These are phyloP conservation scores for Tetracladium setigerum DNA, from an alignment of 495 filamentous ascomycete species.

Conservation along the genomic window DNA sequence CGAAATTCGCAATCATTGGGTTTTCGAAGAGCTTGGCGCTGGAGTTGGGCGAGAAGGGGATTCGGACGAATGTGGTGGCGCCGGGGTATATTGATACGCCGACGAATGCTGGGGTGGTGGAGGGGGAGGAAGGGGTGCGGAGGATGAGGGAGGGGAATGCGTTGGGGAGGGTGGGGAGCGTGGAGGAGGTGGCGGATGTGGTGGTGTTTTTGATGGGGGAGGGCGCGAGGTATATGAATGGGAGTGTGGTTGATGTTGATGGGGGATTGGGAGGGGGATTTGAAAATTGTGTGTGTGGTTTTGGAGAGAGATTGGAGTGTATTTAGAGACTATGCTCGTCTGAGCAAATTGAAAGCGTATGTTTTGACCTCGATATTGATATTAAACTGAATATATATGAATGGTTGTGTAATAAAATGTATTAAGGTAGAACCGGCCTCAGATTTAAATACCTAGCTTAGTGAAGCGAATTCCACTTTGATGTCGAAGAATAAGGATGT, in stretches of 20 bases:
- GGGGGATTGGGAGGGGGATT: conserved; percentile 14
- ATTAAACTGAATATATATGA: too few relatives aligned
- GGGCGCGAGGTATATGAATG: conserved; percentile 43
- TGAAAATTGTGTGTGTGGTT: neutral
- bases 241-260: conserved; percentile 45
- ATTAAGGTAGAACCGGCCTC: too few relatives aligned
- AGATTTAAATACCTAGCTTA: too few relatives aligned
- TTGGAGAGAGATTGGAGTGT: too few relatives aligned
- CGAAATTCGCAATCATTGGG: conserved; percentile 45
- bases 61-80: conserved; percentile 46
- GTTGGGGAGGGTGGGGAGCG: conserved; percentile 41
- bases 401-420: too few relatives aligned
- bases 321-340: too few relatives aligned
- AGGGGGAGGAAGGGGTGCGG: conserved; percentile 28
- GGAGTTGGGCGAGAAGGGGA: conserved; percentile 43
- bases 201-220: conserved; percentile 46
- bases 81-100: conserved; percentile 36
- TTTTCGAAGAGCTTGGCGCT: conserved; percentile 49
- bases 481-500: too few relatives aligned
- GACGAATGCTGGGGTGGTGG: conserved; percentile 20
- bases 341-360: too few relatives aligned
- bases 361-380: too few relatives aligned
- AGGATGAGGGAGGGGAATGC: conserved; percentile 33
- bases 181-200: conserved; percentile 46
- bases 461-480: too few relatives aligned